Evolutionary conservation across 371 early-diverging fungal species (phyloP).

Genomic region (Dentiscutata heterogama): DNA sequence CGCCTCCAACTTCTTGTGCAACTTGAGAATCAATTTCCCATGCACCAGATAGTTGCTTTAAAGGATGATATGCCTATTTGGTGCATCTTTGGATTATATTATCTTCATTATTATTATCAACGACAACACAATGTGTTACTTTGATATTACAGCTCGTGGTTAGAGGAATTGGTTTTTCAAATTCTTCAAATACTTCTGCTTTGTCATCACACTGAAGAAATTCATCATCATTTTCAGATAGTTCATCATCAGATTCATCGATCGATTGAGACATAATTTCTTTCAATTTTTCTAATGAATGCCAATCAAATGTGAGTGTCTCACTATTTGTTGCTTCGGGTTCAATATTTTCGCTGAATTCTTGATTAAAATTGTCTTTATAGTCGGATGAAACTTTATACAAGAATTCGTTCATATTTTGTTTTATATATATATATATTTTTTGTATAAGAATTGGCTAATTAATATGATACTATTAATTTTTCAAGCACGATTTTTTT

Average conservation of each 20-base stretch:
- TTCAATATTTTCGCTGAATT: no score
- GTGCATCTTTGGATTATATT: neutral
- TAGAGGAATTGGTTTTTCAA: neutral
- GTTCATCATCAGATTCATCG: neutral
- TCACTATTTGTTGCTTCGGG: no score
- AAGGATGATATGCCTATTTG: neutral
- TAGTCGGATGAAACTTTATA: no score
- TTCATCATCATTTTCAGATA: neutral
- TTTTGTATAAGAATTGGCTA: no score
- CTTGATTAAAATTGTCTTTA: no score
- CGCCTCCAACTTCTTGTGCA: neutral
- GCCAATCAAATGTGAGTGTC: neutral
- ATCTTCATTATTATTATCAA: neutral
- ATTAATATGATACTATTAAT: no score
- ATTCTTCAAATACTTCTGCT: neutral
- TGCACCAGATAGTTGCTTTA: neutral
- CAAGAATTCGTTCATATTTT: no score
- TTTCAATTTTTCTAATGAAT: neutral
- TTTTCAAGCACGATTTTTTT: no score
- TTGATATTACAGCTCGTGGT: neutral
- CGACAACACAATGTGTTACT: neutral
- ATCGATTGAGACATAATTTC: neutral
- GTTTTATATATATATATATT: no score
- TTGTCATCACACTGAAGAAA: no score
- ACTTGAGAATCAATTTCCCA: neutral